Conservation (phyloP, 352 stramenopile species). For the Globisporangium mamillatum region DNA sequence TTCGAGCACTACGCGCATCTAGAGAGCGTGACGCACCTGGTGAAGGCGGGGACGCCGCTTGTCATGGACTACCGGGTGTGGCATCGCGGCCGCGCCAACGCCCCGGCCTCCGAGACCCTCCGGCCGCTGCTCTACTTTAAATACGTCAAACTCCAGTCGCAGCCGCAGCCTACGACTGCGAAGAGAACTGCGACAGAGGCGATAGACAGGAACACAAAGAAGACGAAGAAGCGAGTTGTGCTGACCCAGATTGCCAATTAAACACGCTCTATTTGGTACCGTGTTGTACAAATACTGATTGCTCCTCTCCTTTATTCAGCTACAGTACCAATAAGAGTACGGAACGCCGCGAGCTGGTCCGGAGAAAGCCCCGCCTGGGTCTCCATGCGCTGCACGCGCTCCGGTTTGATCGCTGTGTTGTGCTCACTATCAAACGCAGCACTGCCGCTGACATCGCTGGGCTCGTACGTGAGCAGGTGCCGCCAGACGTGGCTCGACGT, state of each 20-base stretch:
- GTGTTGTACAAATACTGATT: neutral
- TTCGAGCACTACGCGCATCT: constrained; percentile 56
- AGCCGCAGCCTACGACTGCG: neutral
- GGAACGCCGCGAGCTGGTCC: constrained; percentile 30
- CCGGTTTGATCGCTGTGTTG: neutral
- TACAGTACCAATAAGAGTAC: constrained; percentile 16
- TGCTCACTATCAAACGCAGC: neutral
- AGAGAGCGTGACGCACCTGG: constrained; percentile 46
- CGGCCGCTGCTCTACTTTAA: constrained; percentile 76
- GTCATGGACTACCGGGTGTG: constrained; percentile 82
- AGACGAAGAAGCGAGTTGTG: constrained; percentile 9
- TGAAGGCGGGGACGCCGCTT: constrained; percentile 54
- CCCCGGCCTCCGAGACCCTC: constrained; percentile 28
- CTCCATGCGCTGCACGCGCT: constrained; percentile 15
- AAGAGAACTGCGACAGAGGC: neutral
- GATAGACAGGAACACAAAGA: neutral
- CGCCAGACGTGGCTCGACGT: constrained; percentile 41
- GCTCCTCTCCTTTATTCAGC: neutral
- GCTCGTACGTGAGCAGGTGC: constrained; percentile 54
- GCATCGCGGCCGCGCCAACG: constrained; percentile 64
- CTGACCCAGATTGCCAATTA: constrained; percentile 3
- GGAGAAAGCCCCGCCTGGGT: constrained; percentile 28
- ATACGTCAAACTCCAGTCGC: constrained; percentile 29
- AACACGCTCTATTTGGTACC: neutral
- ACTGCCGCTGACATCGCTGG: neutral